Percentiles rank a stretch among this genome's conserved stretches.
Evolutionary conservation across 768 basidiomycete genomes (phyloP).

Genomic region (Rhizopogon roseolus): DNA sequence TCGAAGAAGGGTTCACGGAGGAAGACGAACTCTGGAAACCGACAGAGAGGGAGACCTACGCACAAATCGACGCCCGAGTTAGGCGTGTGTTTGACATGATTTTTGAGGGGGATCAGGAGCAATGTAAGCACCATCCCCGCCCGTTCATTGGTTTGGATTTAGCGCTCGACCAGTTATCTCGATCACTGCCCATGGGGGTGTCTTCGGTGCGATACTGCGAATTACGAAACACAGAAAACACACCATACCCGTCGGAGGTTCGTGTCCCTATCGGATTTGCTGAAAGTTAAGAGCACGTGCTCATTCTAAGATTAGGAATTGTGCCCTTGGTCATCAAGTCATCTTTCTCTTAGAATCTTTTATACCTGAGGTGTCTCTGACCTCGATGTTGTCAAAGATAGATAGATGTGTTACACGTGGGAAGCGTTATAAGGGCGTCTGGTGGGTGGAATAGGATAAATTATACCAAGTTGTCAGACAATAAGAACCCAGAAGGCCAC

Average conservation of each 20-base stretch:
- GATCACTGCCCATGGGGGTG: conserved; percentile 61
- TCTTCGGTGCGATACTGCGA: conserved; percentile 52
- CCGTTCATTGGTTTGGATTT: neutral
- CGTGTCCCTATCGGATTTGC: conserved; percentile 10
- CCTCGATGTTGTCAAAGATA: no score
- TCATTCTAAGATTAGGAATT: conserved; percentile 16
- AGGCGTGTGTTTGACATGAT: conserved; percentile 48
- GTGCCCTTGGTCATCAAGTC: conserved; percentile 19
- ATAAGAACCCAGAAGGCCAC: no score
- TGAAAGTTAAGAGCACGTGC: neutral
- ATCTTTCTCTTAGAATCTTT: neutral
- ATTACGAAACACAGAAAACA: conserved; percentile 42
- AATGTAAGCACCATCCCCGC: conserved; percentile 36
- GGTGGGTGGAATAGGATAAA: no score
- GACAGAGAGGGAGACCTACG: conserved; percentile 47
- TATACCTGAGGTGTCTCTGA: neutral
- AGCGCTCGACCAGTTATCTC: conserved; percentile 45
- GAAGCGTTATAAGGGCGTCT: no score
- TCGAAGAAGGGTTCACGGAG: conserved; percentile 59
- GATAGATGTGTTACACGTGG: no score
- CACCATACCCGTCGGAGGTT: conserved; percentile 60
- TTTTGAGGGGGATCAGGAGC: conserved; percentile 39
- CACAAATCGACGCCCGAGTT: conserved; percentile 44
- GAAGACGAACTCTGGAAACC: conserved; percentile 58
- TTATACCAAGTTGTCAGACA: no score